phyloP scores from a whole-genome alignment of 2,329 filamentous ascomycete genomes.

The Diaporthe longicolla region DNA sequence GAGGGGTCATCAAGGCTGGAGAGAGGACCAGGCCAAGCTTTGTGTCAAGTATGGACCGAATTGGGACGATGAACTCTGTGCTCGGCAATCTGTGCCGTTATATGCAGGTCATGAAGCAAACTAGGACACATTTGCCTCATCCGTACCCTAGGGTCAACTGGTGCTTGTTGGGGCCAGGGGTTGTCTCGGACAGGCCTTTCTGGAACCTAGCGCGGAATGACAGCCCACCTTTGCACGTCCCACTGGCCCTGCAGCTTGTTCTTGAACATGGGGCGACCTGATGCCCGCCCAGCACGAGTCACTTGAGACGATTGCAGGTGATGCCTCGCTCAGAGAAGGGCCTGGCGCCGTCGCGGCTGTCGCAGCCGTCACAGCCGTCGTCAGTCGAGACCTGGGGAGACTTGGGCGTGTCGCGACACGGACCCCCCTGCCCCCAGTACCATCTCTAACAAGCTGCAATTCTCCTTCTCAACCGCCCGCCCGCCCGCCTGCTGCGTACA shows the following conservation, averaged over 20 bases:
- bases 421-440: neutral
- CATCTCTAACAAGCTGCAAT: constrained; percentile 7
- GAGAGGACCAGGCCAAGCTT: constrained; percentile 13
- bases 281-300: neutral
- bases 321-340: constrained; percentile 10
- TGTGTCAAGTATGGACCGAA: constrained; percentile 5
- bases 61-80: constrained; percentile 18
- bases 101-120: neutral
- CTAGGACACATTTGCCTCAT: neutral
- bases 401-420: constrained; percentile 11
- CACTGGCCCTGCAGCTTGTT: constrained; percentile 5
- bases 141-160: too few species aligned
- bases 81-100: constrained; percentile 19
- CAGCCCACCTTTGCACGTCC: constrained; percentile 21
- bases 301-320: constrained; percentile 25
- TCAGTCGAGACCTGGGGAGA: neutral
- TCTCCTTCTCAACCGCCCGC: neutral
- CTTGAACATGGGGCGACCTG: constrained; percentile 1
- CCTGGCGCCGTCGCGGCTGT: neutral
- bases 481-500: neutral
- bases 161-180: constrained; percentile 6
- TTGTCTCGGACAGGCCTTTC: constrained; percentile 25
- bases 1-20: neutral
- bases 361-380: neutral
- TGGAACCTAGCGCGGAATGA: constrained; percentile 30